Base-by-base conservation (phyloP, 805 yeast species). In the Pichia pseudocactophila region DNA sequence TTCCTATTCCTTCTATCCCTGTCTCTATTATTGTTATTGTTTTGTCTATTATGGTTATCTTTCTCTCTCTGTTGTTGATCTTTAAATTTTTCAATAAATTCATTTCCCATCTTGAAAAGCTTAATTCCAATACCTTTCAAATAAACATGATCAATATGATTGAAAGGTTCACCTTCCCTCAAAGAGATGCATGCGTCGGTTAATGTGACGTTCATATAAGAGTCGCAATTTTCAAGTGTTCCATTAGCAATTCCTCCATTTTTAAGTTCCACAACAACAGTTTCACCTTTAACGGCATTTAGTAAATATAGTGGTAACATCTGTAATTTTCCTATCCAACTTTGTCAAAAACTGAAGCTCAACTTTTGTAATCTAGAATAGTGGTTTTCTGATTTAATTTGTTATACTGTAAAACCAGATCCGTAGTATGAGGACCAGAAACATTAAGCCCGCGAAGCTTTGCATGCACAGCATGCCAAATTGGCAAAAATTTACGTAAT, bases 141-240 rank as follows among this genome's bases (percentile, higher is more conserved):
- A 58, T 88, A 89, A 44, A 82, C 73, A 54, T 85, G 94, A 3
- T 79, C 76, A 36, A 82, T 63, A 56, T 80, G 79, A 41, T 71
- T 60, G 59, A 75, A 83, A 41, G 68, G 68, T 49, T 74, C 78
- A 31, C 84, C 90, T 50, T 71, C 59, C 34, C 76, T 67, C 52
- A 76, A 76, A 13, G 80, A 73, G 56, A 80, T 83, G 37, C 79
- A 74, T 13, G 82, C 97, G 49, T 88, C 80, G 28, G 71, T 71
- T 41, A 92, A 69, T 2, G 95, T 84, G 50, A 92, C 69, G 61
- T 92, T 92, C 99, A 92, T 92, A 88, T 94, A 85, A 32, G 86
- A 80, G 61, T 92, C 99, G 53, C 95, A 87, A 56, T 85, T 83
- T 43, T 78, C 76, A 46, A 92, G 69, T 43, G 74, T 75, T 39